phyloP scores from a whole-genome alignment of 805 yeast genomes.

The Candida stauntonica region DNA sequence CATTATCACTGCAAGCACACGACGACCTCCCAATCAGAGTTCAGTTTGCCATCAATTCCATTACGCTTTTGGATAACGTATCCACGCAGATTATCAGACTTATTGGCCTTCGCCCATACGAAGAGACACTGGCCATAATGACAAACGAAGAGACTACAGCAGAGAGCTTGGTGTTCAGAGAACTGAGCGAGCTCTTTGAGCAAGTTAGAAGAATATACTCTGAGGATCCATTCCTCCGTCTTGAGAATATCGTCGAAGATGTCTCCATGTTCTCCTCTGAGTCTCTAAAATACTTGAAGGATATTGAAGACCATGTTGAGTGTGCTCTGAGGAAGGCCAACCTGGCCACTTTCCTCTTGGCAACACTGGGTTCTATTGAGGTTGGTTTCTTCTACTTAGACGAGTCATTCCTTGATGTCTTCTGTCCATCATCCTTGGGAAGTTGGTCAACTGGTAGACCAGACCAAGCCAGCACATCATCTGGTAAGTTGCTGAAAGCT shows the following conservation, averaged over 20 bases:
- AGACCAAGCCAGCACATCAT: conserved; percentile 18
- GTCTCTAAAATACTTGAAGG: conserved; percentile 7
- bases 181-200: conserved; percentile 71
- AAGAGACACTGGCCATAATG: conserved; percentile 67
- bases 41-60: conserved; percentile 59
- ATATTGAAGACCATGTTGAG: conserved; percentile 22
- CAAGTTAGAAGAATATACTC: conserved; percentile 68
- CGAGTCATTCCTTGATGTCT: conserved; percentile 78
- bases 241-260: conserved; percentile 67
- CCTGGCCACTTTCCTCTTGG: conserved; percentile 82
- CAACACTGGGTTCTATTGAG: conserved; percentile 78
- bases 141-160: conserved; percentile 61
- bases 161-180: conserved; percentile 58
- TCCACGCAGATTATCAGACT: conserved; percentile 75
- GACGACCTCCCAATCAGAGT: conserved; percentile 46
- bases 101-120: conserved; percentile 70
- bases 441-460: conserved; percentile 14
- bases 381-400: conserved; percentile 85
- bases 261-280: conserved; percentile 8
- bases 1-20: conserved; percentile 54
- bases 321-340: conserved; percentile 75
- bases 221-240: conserved; percentile 65
- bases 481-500: conserved; percentile 64
- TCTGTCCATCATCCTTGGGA: conserved; percentile 62
- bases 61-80: conserved; percentile 77